These are phyloP conservation scores for Trichoderma hamatum DNA, from an alignment of 2,329 filamentous ascomycete genomes.

Conservation along the genomic window DNA sequence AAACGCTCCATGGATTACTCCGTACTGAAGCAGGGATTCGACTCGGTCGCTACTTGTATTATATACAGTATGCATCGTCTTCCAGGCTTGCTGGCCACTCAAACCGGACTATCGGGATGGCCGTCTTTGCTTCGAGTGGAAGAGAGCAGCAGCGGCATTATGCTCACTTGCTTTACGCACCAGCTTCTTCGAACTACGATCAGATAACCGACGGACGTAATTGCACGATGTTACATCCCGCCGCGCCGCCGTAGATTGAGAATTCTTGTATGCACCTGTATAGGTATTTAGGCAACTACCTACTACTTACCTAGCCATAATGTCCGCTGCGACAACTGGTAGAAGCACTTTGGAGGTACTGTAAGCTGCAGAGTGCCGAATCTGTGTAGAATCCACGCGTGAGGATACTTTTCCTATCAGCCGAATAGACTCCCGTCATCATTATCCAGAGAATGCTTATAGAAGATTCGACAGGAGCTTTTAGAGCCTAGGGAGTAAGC, in stretches of 20 bases:
- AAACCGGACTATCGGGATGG: not conserved
- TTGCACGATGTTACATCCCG: too few relatives aligned
- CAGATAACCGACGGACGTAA: too few relatives aligned
- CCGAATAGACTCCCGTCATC: not conserved
- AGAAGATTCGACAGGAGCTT: not conserved
- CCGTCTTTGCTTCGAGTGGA: not conserved
- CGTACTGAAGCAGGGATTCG: not conserved
- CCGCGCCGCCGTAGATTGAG: too few relatives aligned
- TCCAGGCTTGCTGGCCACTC: not conserved
- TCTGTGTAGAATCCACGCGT: not conserved
- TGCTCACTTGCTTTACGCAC: not conserved
- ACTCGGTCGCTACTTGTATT: not conserved
- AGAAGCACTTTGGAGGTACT: too few relatives aligned
- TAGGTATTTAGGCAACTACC: too few relatives aligned
- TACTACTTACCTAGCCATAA: too few relatives aligned
- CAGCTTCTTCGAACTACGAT: too few relatives aligned
- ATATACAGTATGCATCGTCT: too few relatives aligned
- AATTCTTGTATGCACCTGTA: too few relatives aligned
- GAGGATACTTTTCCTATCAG: not conserved
- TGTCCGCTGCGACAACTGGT: too few relatives aligned
- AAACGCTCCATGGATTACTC: not conserved
- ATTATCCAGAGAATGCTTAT: not conserved
- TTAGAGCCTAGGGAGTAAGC: not conserved
- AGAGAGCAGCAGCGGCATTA: not conserved
- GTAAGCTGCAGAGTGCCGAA: too few relatives aligned